Evolutionary conservation across 495 filamentous ascomycete genomes (phyloP), one percentile per base, ranked within the genome.

Genomic region (Tuber calosporum): DNA sequence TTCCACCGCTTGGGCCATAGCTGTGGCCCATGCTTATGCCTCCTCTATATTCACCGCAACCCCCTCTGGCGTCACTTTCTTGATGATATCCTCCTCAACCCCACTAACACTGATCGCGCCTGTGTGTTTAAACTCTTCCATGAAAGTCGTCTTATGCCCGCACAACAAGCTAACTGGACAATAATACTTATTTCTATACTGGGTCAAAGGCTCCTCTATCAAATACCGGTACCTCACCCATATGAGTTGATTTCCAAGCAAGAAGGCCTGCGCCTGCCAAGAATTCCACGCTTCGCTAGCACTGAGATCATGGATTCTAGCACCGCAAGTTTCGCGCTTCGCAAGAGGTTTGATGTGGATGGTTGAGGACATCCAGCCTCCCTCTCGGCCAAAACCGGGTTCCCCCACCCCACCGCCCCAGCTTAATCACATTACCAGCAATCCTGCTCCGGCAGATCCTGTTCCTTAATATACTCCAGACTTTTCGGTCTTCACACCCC

Each of bases 151-250:
- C 20, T 95, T 94, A 83, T 98, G 95, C 19, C 97, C 91, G 67
- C 95, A 88, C 41, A 99, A 85, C 26, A 99, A 83, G 78, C 93
- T 97, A 43, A 98, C 83, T 2, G 94, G 95, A 76, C 95, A 99
- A 83, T 94, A 99, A 81, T 91, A 97, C 81, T 99, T 95, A 80
- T 93, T 92, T 20, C 94, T 94, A 83, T 94, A 97, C 81, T 99
- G 95, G 9, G 87, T 93, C 73, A 99, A 83, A 75, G 97, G 92
- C 83, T 98, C 95, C 43, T 92, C 95, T 6, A 2, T 87, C 38
- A 98, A 81, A 83, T 97, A 99, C 37, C 37, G 6, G 37, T 38
- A 38, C 72, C 93, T 88, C 72, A 94, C 93, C 90, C 74, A 98
- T 66, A 98, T 97, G 71, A 93, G 88, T 45, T 94, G 88, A 79